Evolutionary conservation across 805 yeast species (phyloP).

Genomic region (Komagataella kurtzmanii): DNA sequence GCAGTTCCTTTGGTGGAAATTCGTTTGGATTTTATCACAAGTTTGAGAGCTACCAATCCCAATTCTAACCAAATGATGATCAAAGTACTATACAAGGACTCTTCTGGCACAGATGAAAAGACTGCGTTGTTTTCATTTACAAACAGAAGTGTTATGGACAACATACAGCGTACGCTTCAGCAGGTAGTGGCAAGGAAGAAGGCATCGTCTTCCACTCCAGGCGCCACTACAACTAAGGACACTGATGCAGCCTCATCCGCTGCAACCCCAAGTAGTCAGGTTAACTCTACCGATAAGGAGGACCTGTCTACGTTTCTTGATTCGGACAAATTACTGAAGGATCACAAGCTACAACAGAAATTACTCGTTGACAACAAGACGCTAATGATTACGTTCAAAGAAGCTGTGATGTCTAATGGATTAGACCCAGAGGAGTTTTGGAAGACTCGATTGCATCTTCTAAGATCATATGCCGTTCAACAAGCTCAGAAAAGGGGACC

Average conservation of each 20-base stretch:
- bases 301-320: slow-evolving; percentile 27
- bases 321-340: slow-evolving; percentile 45
- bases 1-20: slow-evolving; percentile 25
- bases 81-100: slow-evolving; percentile 33
- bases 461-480: slow-evolving; percentile 79
- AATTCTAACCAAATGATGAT: slow-evolving; percentile 54
- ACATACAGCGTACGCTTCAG: slow-evolving; percentile 52
- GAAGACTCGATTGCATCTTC: slow-evolving; percentile 65
- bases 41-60: slow-evolving; percentile 60
- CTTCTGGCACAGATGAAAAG: slow-evolving; percentile 18
- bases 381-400: slow-evolving; percentile 68
- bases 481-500: slow-evolving; percentile 83
- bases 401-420: slow-evolving; percentile 70
- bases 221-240: slow-evolving; percentile 4
- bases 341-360: slow-evolving; percentile 68
- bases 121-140: slow-evolving; percentile 46
- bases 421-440: slow-evolving; percentile 78
- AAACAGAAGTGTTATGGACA: slow-evolving; percentile 64
- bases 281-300: slow-evolving; percentile 6
- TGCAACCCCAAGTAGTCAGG: slow-evolving; percentile 3
- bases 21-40: slow-evolving; percentile 26
- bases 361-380: slow-evolving; percentile 55
- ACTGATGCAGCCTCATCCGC: slow-evolving; percentile 4
- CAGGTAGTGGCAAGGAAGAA: slow-evolving; percentile 56
- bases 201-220: slow-evolving; percentile 18